Conservation (phyloP, 805 yeast genomes). For the Yamadazyma sp. region DNA sequence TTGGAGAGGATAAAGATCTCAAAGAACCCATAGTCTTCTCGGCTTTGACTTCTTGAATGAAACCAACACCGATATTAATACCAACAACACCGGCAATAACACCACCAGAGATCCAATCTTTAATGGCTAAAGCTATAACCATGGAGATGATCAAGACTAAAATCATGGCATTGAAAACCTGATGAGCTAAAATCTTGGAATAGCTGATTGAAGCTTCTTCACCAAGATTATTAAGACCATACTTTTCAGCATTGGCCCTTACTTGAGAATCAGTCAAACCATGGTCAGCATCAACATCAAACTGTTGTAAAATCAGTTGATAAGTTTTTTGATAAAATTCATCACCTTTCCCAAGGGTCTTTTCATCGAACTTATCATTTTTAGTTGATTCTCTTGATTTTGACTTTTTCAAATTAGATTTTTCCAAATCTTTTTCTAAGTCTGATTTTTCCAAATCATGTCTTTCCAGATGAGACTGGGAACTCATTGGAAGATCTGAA, state of each 20-base stretch:
- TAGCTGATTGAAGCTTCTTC: slow-evolving; percentile 56
- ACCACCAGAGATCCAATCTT: slow-evolving; percentile 81
- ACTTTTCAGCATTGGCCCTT: slow-evolving; percentile 14
- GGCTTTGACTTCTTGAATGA: slow-evolving; percentile 68
- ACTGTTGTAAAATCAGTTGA: slow-evolving; percentile 15
- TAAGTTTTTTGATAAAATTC: slow-evolving; percentile 17
- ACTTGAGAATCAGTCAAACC: slow-evolving; percentile 22
- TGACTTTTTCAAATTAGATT: too few species aligned
- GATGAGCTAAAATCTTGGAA: slow-evolving; percentile 56
- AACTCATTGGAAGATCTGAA: too few species aligned
- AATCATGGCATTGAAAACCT: slow-evolving; percentile 75
- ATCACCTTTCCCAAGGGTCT: too few species aligned
- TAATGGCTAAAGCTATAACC: slow-evolving; percentile 68
- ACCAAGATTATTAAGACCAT: slow-evolving; percentile 64
- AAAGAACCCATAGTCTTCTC: slow-evolving; percentile 78
- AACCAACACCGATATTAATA: slow-evolving; percentile 65
- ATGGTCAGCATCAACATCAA: slow-evolving; percentile 11
- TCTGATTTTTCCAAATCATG: too few species aligned
- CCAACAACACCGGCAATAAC: slow-evolving; percentile 67
- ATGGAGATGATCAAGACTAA: slow-evolving; percentile 66
- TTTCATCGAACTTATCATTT: too few species aligned
- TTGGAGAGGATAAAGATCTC: slow-evolving; percentile 63
- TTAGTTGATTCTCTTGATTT: too few species aligned
- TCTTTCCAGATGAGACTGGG: too few species aligned
- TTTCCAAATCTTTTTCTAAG: too few species aligned